These are phyloP conservation scores for Amauroascus niger DNA, from an alignment of 2,329 filamentous ascomycete species.

Conservation along the genomic window DNA sequence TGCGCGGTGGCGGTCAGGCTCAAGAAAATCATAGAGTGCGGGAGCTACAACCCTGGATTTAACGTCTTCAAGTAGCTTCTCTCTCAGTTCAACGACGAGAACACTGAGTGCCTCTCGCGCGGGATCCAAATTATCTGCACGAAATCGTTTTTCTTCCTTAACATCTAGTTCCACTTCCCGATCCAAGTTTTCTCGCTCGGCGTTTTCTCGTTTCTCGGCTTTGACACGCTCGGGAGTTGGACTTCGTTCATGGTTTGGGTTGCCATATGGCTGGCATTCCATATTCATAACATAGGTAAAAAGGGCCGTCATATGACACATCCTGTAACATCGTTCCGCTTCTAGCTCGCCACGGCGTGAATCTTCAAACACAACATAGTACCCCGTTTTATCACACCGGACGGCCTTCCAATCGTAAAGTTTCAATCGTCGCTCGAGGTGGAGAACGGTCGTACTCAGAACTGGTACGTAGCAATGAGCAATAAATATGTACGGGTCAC, in stretches of 20 bases:
- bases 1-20: constrained; percentile 68
- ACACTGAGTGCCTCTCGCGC: constrained; percentile 71
- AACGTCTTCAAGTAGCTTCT: constrained; percentile 81
- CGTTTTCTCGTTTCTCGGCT: constrained; percentile 47
- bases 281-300: constrained; percentile 93
- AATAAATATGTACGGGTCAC: constrained; percentile 83
- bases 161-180: constrained; percentile 71
- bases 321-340: constrained; percentile 66
- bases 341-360: constrained; percentile 67
- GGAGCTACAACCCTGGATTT: constrained; percentile 78
- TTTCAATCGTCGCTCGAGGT: constrained; percentile 83
- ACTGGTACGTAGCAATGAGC: constrained; percentile 79
- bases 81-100: constrained; percentile 67
- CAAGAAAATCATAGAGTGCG: constrained; percentile 67
- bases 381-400: constrained; percentile 72
- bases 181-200: constrained; percentile 56
- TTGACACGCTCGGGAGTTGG: constrained; percentile 37
- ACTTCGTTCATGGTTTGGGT: constrained; percentile 50
- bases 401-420: constrained; percentile 73
- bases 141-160: constrained; percentile 80
- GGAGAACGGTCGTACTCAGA: constrained; percentile 71
- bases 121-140: constrained; percentile 84
- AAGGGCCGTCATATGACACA: constrained; percentile 69
- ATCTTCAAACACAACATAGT: constrained; percentile 84
- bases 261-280: constrained; percentile 64